Evolutionary conservation across 2,329 filamentous ascomycete genomes (phyloP).

Genomic region (Elsinoe fawcettii): DNA sequence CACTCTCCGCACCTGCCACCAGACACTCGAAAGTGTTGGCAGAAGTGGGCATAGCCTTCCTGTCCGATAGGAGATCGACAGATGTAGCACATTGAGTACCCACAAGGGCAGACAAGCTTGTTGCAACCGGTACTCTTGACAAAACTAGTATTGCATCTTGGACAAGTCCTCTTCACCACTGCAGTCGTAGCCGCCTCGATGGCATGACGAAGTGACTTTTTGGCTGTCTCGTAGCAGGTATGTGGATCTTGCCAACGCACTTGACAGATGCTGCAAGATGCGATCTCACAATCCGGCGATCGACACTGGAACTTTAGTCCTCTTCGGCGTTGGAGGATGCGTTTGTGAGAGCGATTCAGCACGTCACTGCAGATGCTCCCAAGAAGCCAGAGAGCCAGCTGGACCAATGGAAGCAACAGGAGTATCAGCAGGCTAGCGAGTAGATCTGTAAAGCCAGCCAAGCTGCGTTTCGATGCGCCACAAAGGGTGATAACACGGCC

Average conservation of each 20-base stretch:
- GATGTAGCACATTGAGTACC: slow-evolving; percentile 97
- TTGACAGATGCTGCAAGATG: slow-evolving; percentile 73
- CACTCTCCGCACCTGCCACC: slow-evolving; percentile 72
- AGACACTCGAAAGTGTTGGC: slow-evolving; percentile 84
- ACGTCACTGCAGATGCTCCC: slow-evolving; percentile 34
- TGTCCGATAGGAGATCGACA: slow-evolving; percentile 59
- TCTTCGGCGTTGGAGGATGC: slow-evolving; percentile 61
- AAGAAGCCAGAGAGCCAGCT: slow-evolving; percentile 40
- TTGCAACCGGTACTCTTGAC: slow-evolving; percentile 94
- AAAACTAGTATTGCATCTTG: slow-evolving; percentile 81
- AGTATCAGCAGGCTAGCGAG: slow-evolving; percentile 45
- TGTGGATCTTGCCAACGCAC: slow-evolving; percentile 85
- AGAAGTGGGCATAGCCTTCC: slow-evolving; percentile 89
- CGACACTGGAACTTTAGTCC: slow-evolving; percentile 72
- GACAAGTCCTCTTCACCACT: slow-evolving; percentile 91
- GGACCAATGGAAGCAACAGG: slow-evolving; percentile 47
- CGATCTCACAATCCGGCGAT: slow-evolving; percentile 56
- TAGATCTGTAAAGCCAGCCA: slow-evolving; percentile 22
- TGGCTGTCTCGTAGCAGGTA: slow-evolving; percentile 76
- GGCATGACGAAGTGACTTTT: slow-evolving; percentile 74
- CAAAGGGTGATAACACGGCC: slow-evolving; percentile 42
- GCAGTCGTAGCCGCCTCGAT: slow-evolving; percentile 90
- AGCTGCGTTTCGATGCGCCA: slow-evolving; percentile 24
- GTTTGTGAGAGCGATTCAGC: slow-evolving; percentile 53
- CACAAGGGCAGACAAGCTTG: slow-evolving; percentile 90